A percentile compares a stretch with the other conserved stretches of the same genome.
Evolutionary conservation across 495 filamentous ascomycete species (phyloP).

Genomic region (Aspergillus baeticus): DNA sequence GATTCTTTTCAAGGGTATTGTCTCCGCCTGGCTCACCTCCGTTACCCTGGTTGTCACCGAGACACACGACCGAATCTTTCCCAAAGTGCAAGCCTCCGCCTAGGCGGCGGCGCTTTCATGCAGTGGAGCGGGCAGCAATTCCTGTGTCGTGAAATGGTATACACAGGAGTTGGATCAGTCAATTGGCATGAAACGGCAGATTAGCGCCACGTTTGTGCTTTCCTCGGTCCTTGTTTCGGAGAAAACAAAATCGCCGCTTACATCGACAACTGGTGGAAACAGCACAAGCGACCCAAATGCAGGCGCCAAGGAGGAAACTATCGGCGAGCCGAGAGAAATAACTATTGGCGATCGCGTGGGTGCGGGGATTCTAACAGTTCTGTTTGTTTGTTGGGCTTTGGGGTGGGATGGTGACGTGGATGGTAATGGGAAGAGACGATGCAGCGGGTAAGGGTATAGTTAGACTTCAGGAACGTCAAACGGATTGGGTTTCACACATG

Average conservation of each 20-base stretch:
- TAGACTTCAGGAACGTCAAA: too few species aligned
- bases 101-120: slow-evolving; percentile 69
- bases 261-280: slow-evolving; percentile 50
- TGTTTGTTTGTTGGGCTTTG: too few species aligned
- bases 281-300: slow-evolving; percentile 35
- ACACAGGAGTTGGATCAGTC: slow-evolving; percentile 60
- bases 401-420: too few species aligned
- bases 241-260: slow-evolving; percentile 24
- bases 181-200: slow-evolving; percentile 54
- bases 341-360: too few species aligned
- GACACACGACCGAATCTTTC: slow-evolving; percentile 61
- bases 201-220: slow-evolving; percentile 57
- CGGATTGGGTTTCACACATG: too few species aligned
- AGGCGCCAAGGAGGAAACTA: slow-evolving; percentile 29
- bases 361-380: too few species aligned
- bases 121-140: slow-evolving; percentile 54
- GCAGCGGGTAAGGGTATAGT: too few species aligned
- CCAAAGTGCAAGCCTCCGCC: slow-evolving; percentile 64
- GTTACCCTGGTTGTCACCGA: slow-evolving; percentile 63
- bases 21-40: slow-evolving; percentile 72
- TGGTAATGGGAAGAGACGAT: too few species aligned
- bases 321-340: neutral
- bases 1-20: slow-evolving; percentile 77
- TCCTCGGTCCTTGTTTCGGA: slow-evolving; percentile 20
- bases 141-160: slow-evolving; percentile 75